Conservation (phyloP, 176 grass and related monocot species). For the Avena eriantha region DNA sequence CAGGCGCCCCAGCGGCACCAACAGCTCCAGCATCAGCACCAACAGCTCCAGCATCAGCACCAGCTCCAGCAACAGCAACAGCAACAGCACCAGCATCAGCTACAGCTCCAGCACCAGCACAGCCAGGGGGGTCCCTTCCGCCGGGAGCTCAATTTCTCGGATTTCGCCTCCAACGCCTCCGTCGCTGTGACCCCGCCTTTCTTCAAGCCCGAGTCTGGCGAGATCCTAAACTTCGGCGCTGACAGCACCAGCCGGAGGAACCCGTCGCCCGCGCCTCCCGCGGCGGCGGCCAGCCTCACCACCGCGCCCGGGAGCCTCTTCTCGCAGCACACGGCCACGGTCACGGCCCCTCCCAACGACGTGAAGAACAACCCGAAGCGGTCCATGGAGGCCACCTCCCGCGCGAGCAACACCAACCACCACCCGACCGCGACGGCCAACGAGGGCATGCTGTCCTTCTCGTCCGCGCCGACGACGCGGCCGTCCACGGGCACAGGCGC, state of each 20-base stretch:
- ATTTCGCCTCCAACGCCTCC: slow-evolving; percentile 62
- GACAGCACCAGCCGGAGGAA: slow-evolving; percentile 64
- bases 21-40: slow-evolving; percentile 10
- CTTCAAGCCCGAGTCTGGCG: slow-evolving; percentile 86
- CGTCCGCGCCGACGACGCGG: slow-evolving; percentile 57
- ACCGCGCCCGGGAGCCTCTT: slow-evolving; percentile 68
- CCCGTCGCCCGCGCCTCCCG: slow-evolving; percentile 54
- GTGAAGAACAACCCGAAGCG: slow-evolving; percentile 64
- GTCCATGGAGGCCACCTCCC: slow-evolving; percentile 85
- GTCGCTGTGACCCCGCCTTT: slow-evolving; percentile 37
- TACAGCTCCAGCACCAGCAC: slow-evolving; percentile 36
- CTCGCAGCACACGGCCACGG: slow-evolving; percentile 66
- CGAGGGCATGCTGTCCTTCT: slow-evolving; percentile 96
- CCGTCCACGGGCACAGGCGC: slow-evolving; percentile 58
- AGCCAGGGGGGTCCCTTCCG: slow-evolving; percentile 55
- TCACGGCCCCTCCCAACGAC: slow-evolving; percentile 46
- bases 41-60: slow-evolving; percentile 10
- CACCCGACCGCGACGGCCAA: slow-evolving; percentile 46
- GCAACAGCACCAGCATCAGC: slow-evolving; percentile 23
- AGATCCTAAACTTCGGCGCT: slow-evolving; percentile 76
- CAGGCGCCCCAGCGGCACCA: slow-evolving; percentile 27
- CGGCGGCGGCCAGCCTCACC: slow-evolving; percentile 51
- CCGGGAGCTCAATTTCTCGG: slow-evolving; percentile 88
- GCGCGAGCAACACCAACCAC: slow-evolving; percentile 78
- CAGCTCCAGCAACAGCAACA: slow-evolving; percentile 40